phyloP scores from a whole-genome alignment of 169 alveolate species.

The Cryptosporidium sp. region DNA sequence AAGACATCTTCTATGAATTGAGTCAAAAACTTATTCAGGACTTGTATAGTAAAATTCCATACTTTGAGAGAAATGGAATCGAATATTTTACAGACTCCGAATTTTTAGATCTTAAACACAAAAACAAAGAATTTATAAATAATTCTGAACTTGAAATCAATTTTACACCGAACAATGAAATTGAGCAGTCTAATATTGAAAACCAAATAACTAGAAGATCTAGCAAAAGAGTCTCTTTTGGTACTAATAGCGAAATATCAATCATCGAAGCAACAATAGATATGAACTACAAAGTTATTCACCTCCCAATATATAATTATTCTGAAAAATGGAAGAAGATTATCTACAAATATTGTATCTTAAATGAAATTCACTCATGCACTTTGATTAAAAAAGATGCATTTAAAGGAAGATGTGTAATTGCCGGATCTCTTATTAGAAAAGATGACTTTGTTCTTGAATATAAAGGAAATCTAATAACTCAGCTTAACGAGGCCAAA shows the following conservation, averaged over 20 bases:
- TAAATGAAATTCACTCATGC: conserved; percentile 45
- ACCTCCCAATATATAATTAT: conserved; percentile 20
- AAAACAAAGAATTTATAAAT: background rate
- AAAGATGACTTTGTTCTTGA: conserved; percentile 89
- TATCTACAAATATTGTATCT: conserved; percentile 75
- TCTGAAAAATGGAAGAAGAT: conserved; percentile 67
- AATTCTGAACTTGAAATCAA: background rate
- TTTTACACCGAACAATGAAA: background rate
- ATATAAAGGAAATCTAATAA: conserved; percentile 87
- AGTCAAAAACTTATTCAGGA: conserved; percentile 12
- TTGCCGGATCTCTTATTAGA: conserved; percentile 85
- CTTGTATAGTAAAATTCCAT: conserved; percentile 17
- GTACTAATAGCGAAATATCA: conserved; percentile 6
- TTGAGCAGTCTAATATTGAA: background rate
- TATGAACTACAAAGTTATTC: conserved; percentile 3
- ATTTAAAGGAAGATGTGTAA: conserved; percentile 87
- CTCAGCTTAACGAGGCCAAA: conserved; percentile 76
- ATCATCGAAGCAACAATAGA: conserved; percentile 27
- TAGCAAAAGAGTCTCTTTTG: conserved; percentile 42
- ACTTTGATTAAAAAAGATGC: conserved; percentile 57
- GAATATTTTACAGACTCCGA: background rate
- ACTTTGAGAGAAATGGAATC: conserved; percentile 18
- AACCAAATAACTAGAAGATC: conserved; percentile 15
- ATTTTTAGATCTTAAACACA: background rate
- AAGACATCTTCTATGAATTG: conserved; percentile 5